Conservation (phyloP, 352 stramenopile species). For the Phytophthora palmivora region DNA sequence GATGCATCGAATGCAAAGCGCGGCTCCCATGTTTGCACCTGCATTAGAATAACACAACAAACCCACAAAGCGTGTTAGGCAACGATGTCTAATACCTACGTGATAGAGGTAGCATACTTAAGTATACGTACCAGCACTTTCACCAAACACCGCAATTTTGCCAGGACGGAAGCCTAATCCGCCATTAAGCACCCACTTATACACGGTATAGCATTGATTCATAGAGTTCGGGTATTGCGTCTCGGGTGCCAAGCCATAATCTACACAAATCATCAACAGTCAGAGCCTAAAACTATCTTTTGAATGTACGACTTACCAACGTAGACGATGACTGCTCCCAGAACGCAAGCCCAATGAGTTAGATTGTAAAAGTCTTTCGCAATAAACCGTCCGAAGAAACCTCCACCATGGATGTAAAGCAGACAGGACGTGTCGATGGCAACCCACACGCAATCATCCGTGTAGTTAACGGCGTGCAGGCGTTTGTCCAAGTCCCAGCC, state of each 20-base stretch:
- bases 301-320: conserved; percentile 56
- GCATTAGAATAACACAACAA: conserved; percentile 10
- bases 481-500: conserved; percentile 73
- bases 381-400: conserved; percentile 90
- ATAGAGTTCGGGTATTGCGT: conserved; percentile 83
- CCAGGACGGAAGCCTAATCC: conserved; percentile 76
- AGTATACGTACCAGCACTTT: conserved; percentile 73
- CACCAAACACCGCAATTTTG: conserved; percentile 81
- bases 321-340: conserved; percentile 89
- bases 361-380: conserved; percentile 86
- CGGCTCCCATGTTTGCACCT: conserved; percentile 89
- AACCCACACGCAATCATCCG: conserved; percentile 79
- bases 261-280: conserved; percentile 34
- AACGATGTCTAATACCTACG: neutral
- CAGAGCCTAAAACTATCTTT: conserved; percentile 1
- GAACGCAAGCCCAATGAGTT: conserved; percentile 66
- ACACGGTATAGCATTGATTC: conserved; percentile 83
- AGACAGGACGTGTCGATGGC: conserved; percentile 74
- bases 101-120: neutral
- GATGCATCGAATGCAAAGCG: conserved; percentile 86
- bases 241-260: conserved; percentile 86
- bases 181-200: conserved; percentile 85
- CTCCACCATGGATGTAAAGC: conserved; percentile 88
- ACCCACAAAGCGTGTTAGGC: neutral
- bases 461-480: conserved; percentile 54